phyloP scores from a whole-genome alignment of 345 rosid species.

The Sisymbrium altissimum region DNA sequence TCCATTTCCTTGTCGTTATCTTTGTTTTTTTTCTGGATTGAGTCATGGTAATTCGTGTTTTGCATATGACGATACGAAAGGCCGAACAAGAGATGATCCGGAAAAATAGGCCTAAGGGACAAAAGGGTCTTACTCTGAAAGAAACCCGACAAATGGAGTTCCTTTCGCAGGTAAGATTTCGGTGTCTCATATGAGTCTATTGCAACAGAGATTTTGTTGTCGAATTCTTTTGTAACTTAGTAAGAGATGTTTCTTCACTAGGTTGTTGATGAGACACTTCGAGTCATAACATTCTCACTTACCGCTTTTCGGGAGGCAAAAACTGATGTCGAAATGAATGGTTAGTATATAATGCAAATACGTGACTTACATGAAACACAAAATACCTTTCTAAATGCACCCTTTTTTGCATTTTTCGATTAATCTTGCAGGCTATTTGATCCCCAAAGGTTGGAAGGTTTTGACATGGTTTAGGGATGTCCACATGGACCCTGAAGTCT shows the following conservation, averaged over 20 bases:
- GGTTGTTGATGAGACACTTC: slow-evolving; percentile 61
- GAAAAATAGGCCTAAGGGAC: slow-evolving; percentile 42
- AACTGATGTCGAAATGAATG: slow-evolving; percentile 38
- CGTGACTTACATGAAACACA: neutral
- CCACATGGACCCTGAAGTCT: slow-evolving; percentile 43
- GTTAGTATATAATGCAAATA: slow-evolving; percentile 28
- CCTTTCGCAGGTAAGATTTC: slow-evolving; percentile 21
- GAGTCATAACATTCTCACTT: slow-evolving; percentile 44
- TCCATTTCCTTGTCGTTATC: neutral
- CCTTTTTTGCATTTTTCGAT: neutral
- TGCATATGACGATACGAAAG: slow-evolving; percentile 22
- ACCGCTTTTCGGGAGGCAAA: slow-evolving; percentile 49
- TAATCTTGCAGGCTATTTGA: slow-evolving; percentile 37
- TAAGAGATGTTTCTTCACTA: slow-evolving; percentile 19
- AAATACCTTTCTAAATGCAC: neutral
- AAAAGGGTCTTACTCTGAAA: slow-evolving; percentile 54
- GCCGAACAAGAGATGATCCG: slow-evolving; percentile 65
- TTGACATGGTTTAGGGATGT: slow-evolving; percentile 47
- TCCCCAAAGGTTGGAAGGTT: slow-evolving; percentile 63
- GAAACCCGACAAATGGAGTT: slow-evolving; percentile 75
- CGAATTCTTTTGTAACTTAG: neutral
- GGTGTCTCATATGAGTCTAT: neutral
- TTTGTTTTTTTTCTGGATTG: neutral
- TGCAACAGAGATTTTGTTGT: neutral
- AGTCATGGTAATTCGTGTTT: neutral